Percentiles rank a stretch among this genome's conserved stretches.
phyloP scores from a whole-genome alignment of 1,284 basidiomycete species.

The Cryptococcus hybrid region DNA sequence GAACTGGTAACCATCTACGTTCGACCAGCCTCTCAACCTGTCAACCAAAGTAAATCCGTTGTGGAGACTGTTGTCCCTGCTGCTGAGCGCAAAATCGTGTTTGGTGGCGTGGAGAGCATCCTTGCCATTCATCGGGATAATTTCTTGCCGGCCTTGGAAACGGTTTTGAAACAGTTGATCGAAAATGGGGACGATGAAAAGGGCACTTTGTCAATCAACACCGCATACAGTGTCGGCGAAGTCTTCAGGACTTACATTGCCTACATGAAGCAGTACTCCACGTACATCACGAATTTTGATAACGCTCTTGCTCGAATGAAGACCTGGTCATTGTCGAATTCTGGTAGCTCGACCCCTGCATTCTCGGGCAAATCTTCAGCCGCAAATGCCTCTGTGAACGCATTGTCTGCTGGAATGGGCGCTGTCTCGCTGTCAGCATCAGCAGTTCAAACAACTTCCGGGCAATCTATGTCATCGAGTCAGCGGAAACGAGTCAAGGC shows the following conservation, averaged over 20 bases:
- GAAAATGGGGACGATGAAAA: constrained; percentile 67
- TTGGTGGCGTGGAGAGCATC: constrained; percentile 85
- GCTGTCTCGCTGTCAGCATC: constrained; percentile 53
- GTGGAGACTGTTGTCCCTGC: constrained; percentile 63
- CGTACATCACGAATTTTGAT: constrained; percentile 96
- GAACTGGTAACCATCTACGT: constrained; percentile 96
- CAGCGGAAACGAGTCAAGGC: constrained; percentile 82
- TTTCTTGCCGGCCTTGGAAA: constrained; percentile 84
- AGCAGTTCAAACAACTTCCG: constrained; percentile 30
- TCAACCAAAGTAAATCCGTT: constrained; percentile 52
- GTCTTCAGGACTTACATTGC: constrained; percentile 90
- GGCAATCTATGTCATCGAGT: constrained; percentile 58
- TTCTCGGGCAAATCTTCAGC: constrained; percentile 52
- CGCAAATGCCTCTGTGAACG: constrained; percentile 62
- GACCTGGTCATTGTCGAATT: constrained; percentile 60
- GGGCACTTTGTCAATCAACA: constrained; percentile 68
- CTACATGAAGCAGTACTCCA: constrained; percentile 96
- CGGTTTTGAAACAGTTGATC: constrained; percentile 67
- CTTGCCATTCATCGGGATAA: constrained; percentile 89
- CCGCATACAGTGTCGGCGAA: constrained; percentile 78
- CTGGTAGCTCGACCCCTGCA: constrained; percentile 44
- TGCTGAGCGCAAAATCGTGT: constrained; percentile 85
- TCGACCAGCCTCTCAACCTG: constrained; percentile 71
- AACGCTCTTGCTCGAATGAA: constrained; percentile 81
- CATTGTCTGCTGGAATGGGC: constrained; percentile 57